Percentiles rank a stretch among this genome's conserved stretches.
phyloP scores from a whole-genome alignment of 1,284 basidiomycete species.

The Volvariella volvacea region DNA sequence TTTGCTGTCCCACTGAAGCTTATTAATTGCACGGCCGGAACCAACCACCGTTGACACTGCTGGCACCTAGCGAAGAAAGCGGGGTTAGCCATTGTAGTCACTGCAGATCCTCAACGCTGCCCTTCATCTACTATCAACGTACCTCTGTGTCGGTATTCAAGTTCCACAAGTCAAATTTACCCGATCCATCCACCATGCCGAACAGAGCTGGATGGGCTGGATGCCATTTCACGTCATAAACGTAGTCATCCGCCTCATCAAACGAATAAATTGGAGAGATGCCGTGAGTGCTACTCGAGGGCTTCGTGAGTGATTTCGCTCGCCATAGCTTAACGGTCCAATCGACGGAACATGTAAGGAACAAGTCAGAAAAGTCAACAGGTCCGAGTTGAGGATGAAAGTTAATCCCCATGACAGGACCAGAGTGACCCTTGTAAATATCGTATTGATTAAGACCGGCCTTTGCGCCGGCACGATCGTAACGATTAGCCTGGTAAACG shows the following conservation, averaged over 20 bases:
- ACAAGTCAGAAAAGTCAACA: conserved; percentile 93
- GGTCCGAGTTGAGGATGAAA: conserved; percentile 91
- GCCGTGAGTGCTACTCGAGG: conserved; percentile 48
- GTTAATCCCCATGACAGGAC: conserved; percentile 88
- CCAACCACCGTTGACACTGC: conserved; percentile 70
- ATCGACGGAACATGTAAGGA: conserved; percentile 86
- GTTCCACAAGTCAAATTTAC: conserved; percentile 96
- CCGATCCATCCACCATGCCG: conserved; percentile 89
- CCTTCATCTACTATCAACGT: conserved; percentile 20
- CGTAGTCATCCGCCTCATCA: conserved; percentile 95
- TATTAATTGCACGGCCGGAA: conserved; percentile 84
- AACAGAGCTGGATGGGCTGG: conserved; percentile 92
- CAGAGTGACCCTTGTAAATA: conserved; percentile 88
- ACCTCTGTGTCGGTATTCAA: conserved; percentile 93
- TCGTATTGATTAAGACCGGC: conserved; percentile 91
- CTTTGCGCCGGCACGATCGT: conserved; percentile 94
- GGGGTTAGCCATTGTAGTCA: too few relatives aligned
- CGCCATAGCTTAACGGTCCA: conserved; percentile 98
- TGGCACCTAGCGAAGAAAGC: conserved; percentile 52
- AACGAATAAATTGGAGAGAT: conserved; percentile 83
- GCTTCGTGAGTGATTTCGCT: conserved; percentile 62
- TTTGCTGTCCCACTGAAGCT: conserved; percentile 89
- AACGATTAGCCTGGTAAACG: conserved; percentile 91
- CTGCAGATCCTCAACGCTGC: too few relatives aligned
- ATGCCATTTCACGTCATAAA: conserved; percentile 99